A percentile compares a stretch with the other conserved stretches of the same genome.
Evolutionary conservation across 2,329 filamentous ascomycete genomes (phyloP).

Genomic region (Cladophialophora exuberans): DNA sequence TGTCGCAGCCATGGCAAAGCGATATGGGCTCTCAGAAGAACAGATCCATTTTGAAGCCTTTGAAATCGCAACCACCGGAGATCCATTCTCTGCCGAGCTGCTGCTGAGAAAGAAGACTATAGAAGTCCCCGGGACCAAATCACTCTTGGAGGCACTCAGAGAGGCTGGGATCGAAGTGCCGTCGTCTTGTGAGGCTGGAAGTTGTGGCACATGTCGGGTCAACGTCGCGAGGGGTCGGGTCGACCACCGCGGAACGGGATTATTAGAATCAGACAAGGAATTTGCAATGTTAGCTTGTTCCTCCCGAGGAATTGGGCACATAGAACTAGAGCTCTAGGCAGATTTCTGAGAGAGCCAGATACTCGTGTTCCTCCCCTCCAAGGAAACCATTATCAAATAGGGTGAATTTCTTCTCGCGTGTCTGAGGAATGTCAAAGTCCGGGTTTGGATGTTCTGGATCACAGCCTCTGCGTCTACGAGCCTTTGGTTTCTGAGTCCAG

Average conservation of each 20-base stretch:
- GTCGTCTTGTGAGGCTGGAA: constrained; percentile 10
- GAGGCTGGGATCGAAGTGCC: constrained; percentile 7
- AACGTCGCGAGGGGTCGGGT: constrained; percentile 7
- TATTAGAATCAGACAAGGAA: constrained; percentile 8
- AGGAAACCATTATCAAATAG: no score
- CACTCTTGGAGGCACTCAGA: constrained; percentile 3
- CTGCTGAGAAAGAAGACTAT: constrained; percentile 7
- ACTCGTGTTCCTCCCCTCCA: no score
- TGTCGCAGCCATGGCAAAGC: constrained; percentile 3
- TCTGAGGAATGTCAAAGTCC: no score
- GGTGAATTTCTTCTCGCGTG: no score
- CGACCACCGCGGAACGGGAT: constrained; percentile 7
- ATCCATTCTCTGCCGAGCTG: constrained; percentile 5
- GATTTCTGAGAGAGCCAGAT: no score
- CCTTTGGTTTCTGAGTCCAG: no score
- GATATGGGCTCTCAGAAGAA: constrained; percentile 5
- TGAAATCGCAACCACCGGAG: neutral
- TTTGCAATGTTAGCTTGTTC: constrained; percentile 8
- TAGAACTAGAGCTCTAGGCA: constrained; percentile 9
- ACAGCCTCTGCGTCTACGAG: no score
- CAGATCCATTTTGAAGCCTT: constrained; percentile 10
- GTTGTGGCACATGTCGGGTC: constrained; percentile 7
- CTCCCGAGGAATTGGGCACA: constrained; percentile 7
- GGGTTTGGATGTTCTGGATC: no score
- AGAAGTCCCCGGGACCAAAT: neutral